Percentiles rank a stretch among this genome's conserved stretches.
phyloP scores from a whole-genome alignment of 2,329 filamentous ascomycete species.

The Xylaria polymorpha region DNA sequence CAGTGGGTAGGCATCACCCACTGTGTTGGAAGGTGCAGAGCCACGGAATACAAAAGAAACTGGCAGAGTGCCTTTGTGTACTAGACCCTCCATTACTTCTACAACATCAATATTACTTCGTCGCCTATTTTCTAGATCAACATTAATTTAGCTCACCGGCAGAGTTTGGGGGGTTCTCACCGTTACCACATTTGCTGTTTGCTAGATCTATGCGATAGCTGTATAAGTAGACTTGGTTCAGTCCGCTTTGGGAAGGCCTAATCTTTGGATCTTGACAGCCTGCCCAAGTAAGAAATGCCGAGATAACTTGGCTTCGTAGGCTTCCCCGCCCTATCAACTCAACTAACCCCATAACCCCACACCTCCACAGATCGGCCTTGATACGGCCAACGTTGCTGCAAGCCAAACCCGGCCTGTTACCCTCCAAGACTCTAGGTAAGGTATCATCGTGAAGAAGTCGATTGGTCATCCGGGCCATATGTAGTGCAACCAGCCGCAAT shows the following conservation, averaged over 20 bases:
- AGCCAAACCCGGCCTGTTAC: conserved; percentile 9
- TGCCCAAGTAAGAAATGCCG: conserved; percentile 3
- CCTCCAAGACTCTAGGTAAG: neutral
- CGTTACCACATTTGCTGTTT: neutral
- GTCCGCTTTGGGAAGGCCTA: conserved; percentile 21
- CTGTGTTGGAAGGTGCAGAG: no score
- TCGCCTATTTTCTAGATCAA: no score
- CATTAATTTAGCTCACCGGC: neutral
- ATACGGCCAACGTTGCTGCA: conserved; percentile 16
- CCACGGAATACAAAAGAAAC: no score
- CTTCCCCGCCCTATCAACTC: conserved; percentile 28
- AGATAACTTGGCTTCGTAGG: conserved; percentile 3
- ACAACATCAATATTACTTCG: no score
- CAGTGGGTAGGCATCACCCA: no score
- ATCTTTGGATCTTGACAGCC: neutral
- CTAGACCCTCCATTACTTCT: no score
- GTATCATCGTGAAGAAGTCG: conserved; percentile 14
- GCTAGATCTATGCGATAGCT: neutral
- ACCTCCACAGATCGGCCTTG: conserved; percentile 1
- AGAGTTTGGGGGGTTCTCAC: neutral
- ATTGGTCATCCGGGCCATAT: conserved; percentile 27
- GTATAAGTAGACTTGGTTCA: neutral
- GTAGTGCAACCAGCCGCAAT: conserved; percentile 27
- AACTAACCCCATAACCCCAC: neutral
- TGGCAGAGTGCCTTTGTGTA: no score